Evolutionary conservation across 2,329 filamentous ascomycete species (phyloP).

Genomic region (Neonectria coccinea): DNA sequence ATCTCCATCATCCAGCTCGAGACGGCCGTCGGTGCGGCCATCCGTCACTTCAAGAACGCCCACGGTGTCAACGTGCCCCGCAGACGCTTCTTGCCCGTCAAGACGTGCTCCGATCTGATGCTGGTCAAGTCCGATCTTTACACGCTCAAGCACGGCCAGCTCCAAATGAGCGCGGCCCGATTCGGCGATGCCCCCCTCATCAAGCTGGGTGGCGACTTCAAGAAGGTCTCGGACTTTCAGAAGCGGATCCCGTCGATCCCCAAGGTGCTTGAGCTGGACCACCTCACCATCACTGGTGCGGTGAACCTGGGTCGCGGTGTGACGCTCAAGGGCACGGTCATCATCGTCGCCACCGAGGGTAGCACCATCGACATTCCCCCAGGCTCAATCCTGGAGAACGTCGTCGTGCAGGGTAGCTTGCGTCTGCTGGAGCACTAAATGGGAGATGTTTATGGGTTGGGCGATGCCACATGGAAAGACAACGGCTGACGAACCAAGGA

Average conservation of each 20-base stretch:
- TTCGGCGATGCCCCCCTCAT: conserved; percentile 98
- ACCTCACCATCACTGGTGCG: conserved; percentile 96
- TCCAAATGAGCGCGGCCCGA: conserved; percentile 95
- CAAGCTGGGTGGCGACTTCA: conserved; percentile 99
- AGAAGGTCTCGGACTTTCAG: conserved; percentile 99
- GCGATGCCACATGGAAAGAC: conserved; percentile 7
- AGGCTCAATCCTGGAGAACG: conserved; percentile 97
- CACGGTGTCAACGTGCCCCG: conserved; percentile 99
- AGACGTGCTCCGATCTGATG: conserved; percentile 99
- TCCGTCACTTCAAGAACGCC: conserved; percentile 98
- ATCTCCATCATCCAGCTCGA: conserved; percentile 98
- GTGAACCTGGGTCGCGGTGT: conserved; percentile 97
- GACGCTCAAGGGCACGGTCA: conserved; percentile 97
- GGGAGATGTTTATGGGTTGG: neutral
- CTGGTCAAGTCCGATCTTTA: conserved; percentile 99
- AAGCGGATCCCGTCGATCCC: conserved; percentile 88
- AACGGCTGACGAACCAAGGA: neutral
- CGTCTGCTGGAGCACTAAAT: conserved; percentile 74
- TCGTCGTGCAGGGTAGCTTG: conserved; percentile 97
- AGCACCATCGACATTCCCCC: conserved; percentile 98
- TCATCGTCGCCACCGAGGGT: conserved; percentile 97
- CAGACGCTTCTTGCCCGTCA: conserved; percentile 98
- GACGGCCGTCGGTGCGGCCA: conserved; percentile 97
- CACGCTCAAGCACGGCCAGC: conserved; percentile 97
- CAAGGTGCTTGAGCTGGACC: conserved; percentile 91